Evolutionary conservation across 2,329 filamentous ascomycete species (phyloP).

Genomic region (Claviceps pusilla): DNA sequence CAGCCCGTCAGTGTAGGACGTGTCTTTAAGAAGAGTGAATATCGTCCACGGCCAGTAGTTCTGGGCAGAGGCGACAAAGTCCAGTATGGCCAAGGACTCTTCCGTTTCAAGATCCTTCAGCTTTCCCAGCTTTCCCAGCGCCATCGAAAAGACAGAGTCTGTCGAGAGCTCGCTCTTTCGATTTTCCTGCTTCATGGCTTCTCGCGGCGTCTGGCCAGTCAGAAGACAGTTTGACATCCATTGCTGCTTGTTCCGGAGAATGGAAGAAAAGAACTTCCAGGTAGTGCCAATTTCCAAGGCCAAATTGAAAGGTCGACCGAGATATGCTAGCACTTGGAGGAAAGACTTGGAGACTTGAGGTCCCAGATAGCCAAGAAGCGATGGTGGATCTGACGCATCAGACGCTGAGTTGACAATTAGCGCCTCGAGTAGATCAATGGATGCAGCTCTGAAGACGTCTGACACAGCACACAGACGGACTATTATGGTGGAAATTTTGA

Average conservation of each 20-base stretch:
- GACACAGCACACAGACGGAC: constrained; percentile 61
- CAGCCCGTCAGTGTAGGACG: constrained; percentile 56
- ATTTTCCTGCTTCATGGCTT: constrained; percentile 46
- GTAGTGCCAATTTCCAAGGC: constrained; percentile 49
- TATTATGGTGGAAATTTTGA: constrained; percentile 63
- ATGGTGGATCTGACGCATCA: constrained; percentile 63
- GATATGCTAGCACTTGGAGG: constrained; percentile 57
- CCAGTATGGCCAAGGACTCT: constrained; percentile 60
- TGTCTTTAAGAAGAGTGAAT: constrained; percentile 59
- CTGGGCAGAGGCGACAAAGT: constrained; percentile 77
- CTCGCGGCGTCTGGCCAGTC: constrained; percentile 70
- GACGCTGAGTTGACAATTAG: constrained; percentile 57
- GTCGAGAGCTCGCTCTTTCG: constrained; percentile 34
- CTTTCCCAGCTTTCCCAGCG: constrained; percentile 52
- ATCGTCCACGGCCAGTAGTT: constrained; percentile 96
- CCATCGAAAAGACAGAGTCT: constrained; percentile 57
- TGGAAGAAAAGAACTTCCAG: constrained; percentile 75
- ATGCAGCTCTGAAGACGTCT: constrained; percentile 48
- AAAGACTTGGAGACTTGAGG: constrained; percentile 73
- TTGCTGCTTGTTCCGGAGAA: constrained; percentile 80
- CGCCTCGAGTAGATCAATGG: constrained; percentile 55
- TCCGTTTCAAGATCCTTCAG: constrained; percentile 49
- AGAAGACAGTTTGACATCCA: constrained; percentile 92
- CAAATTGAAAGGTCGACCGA: constrained; percentile 62
- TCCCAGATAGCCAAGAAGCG: constrained; percentile 79